Evolutionary conservation across 345 rosid genomes (phyloP), one percentile per base, ranked within the genome.

Genomic region (Citropsis articulata): DNA sequence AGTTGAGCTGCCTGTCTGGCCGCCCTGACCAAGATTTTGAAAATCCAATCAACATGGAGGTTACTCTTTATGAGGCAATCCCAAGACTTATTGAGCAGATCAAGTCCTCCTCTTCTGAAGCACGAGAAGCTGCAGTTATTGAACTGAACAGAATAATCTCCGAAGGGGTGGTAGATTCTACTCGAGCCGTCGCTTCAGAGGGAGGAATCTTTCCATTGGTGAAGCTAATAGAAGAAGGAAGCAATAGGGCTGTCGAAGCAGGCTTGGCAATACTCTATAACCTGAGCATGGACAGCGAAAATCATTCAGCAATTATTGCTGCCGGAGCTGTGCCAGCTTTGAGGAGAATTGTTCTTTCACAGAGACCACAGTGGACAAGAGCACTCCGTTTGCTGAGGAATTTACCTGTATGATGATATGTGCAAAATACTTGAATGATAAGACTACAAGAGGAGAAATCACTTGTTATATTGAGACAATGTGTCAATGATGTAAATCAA

Each of bases 211-310:
- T 86, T 81, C 90, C 90, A 0, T 78, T 95, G 75, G 95, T 92
- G 19, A 87, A 88, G 80, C 83, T 93, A 73, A 72, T 95, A 5
- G 94, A 85, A 79, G 90, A 81, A 81, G 93, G 93, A 48, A 91
- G 87, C 25, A 88, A 80, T 69, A 82, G 78, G 75, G 90, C 91
- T 0, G 87, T 84, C 0, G 94, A 93, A 71, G 98, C 98, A n/a
- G 88, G 89, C 69, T 80, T 92, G 31, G 83, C 91, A 1, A 83
- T 95, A 63, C 86, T 93, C 27, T 92, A 95, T 80, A 91, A 89
- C 69, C 74, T 93, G 71, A 92, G 98, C 86, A 93, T 92, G 97
- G 91, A 95, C 83, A 74, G 82, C 2, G 98, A 93, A 85, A 95
- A 95, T 79, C 98, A 93, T 61, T 40, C 87, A 0, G 90, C 91